These are phyloP conservation scores for Rosellinia necatrix DNA, from an alignment of 2,329 filamentous ascomycete genomes.

Conservation along the genomic window DNA sequence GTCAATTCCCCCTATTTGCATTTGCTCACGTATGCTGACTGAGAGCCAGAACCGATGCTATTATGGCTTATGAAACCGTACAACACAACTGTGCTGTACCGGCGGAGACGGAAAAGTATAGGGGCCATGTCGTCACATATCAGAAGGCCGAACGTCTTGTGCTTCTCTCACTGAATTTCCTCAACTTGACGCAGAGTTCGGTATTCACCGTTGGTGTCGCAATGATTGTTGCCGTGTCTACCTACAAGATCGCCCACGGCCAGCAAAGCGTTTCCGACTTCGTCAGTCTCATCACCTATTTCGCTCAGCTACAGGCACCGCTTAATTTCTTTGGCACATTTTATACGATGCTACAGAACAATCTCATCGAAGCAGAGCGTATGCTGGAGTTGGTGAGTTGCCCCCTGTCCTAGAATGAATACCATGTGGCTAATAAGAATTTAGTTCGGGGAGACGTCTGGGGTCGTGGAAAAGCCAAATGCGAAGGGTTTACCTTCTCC, in stretches of 20 bases:
- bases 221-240: conserved; percentile 64
- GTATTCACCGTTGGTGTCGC: conserved; percentile 66
- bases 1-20: background rate
- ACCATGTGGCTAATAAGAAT: conserved; percentile 6
- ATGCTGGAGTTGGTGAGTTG: conserved; percentile 48
- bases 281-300: conserved; percentile 47
- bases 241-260: conserved; percentile 63
- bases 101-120: conserved; percentile 63
- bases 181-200: conserved; percentile 66
- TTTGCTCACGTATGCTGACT: conserved; percentile 11
- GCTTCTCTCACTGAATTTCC: conserved; percentile 58
- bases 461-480: conserved; percentile 48
- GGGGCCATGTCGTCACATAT: conserved; percentile 58
- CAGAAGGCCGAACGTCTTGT: conserved; percentile 63
- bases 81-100: conserved; percentile 67
- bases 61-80: conserved; percentile 60
- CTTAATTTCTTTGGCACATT: conserved; percentile 64
- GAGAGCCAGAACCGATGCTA: conserved; percentile 47
- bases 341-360: conserved; percentile 52
- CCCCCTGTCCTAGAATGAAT: background rate
- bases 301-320: conserved; percentile 49
- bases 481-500: conserved; percentile 41
- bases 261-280: conserved; percentile 61
- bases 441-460: conserved; percentile 49
- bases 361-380: conserved; percentile 52